Percentiles rank a stretch among this genome's conserved stretches.
Conservation (phyloP, 768 basidiomycete species). For the Lentinula edodes region DNA sequence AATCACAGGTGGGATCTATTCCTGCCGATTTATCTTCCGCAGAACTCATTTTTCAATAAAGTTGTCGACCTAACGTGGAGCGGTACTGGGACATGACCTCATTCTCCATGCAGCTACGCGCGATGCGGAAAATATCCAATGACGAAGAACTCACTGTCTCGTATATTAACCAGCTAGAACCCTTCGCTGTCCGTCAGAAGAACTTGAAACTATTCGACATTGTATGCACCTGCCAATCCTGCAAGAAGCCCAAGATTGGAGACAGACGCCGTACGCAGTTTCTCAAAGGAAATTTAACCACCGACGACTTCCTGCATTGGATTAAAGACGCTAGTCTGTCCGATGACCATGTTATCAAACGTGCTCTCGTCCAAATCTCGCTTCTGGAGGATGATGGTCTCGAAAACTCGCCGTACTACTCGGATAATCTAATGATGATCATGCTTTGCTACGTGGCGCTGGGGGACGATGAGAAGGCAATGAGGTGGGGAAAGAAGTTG, state of each 20-base stretch:
- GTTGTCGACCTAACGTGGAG: constrained; percentile 15
- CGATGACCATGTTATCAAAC: not conserved
- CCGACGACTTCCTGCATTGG: not conserved
- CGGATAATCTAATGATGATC: not conserved
- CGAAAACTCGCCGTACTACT: not conserved
- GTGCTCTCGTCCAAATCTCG: not conserved
- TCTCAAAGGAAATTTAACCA: not conserved
- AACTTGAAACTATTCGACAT: constrained; percentile 24
- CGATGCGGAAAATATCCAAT: constrained; percentile 21
- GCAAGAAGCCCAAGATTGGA: constrained; percentile 16
- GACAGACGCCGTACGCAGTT: constrained; percentile 7
- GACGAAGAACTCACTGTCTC: constrained; percentile 27
- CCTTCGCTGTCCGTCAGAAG: constrained; percentile 17
- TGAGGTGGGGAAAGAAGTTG: constrained; percentile 3
- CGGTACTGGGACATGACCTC: constrained; percentile 17
- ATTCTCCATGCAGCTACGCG: constrained; percentile 23
- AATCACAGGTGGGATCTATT: constrained; percentile 27
- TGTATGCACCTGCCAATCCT: constrained; percentile 28
- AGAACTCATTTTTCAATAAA: not conserved
- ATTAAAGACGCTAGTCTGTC: not conserved
- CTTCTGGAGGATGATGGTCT: constrained; percentile 1
- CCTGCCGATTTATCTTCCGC: not conserved
- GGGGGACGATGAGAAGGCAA: constrained; percentile 1
- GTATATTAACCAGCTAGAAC: constrained; percentile 15
- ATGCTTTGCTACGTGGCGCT: not conserved